phyloP scores from a whole-genome alignment of 1,139 yeast genomes.

The Candida dubliniensis region DNA sequence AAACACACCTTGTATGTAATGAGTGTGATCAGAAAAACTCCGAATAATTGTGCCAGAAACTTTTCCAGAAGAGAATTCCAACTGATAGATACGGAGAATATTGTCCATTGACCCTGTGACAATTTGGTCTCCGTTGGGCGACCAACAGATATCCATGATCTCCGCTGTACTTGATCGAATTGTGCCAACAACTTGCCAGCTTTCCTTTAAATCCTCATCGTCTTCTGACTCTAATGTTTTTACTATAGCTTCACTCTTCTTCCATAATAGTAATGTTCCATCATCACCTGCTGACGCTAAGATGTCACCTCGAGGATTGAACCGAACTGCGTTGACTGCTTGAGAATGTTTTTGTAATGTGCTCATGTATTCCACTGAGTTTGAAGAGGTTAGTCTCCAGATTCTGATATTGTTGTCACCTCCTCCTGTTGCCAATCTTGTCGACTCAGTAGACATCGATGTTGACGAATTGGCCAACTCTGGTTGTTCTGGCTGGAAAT shows the following conservation, averaged over 20 bases:
- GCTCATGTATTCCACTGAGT: conserved; percentile 57
- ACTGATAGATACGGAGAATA: conserved; percentile 62
- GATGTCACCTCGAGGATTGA: conserved; percentile 62
- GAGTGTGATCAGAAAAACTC: conserved; percentile 72
- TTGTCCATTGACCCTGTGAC: conserved; percentile 95
- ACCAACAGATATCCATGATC: conserved; percentile 89
- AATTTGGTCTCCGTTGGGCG: conserved; percentile 72
- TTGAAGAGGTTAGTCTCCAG: conserved; percentile 37
- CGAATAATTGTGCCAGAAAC: conserved; percentile 58
- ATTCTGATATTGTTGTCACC: conserved; percentile 88
- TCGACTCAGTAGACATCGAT: not conserved
- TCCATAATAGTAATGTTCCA: conserved; percentile 85
- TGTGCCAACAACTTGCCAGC: conserved; percentile 51
- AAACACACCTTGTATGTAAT: conserved; percentile 91
- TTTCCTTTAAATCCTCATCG: conserved; percentile 60
- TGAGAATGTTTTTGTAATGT: conserved; percentile 87
- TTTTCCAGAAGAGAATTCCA: conserved; percentile 20
- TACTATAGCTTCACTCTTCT: conserved; percentile 50
- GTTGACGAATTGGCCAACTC: conserved; percentile 6
- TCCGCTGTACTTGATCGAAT: conserved; percentile 69
- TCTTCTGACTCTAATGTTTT: conserved; percentile 53
- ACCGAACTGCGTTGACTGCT: conserved; percentile 90
- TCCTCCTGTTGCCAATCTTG: conserved; percentile 82
- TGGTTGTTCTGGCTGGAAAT: conserved; percentile 60
- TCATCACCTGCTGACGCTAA: conserved; percentile 96